Base-by-base conservation (phyloP, 176 grass and related monocot species). In the Coix lacrymajobi region DNA sequence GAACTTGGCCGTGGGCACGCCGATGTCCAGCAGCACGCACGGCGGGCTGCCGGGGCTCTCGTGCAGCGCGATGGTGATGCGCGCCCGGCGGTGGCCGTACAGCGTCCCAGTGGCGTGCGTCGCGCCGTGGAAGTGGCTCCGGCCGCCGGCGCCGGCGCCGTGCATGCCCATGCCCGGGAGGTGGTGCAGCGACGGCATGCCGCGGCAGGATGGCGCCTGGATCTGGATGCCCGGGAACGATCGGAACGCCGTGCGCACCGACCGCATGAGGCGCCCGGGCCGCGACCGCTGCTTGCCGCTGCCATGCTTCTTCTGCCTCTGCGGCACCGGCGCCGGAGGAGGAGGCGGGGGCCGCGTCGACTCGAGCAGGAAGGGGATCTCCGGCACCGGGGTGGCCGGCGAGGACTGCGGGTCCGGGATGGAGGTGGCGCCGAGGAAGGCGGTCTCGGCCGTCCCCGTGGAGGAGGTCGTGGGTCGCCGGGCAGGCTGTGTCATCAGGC, bases 41-140 rank as follows among this genome's bases (percentile, higher is more conserved):
- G 95, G 92, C 3, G 81, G 85, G 66, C 66, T 79, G 2, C 76
- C 90, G 2, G 92, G 96, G 44, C 82, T 80, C 57, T 93, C 96
- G 73, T 95, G 90, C 78, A 98, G 85, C 72, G 86, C 89, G 66
- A 95, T 19, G 49, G 92, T 94, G 81, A 98, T 92, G 78, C 87
- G 90, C 30, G 88, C 82, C 24, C 85, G 56, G 22, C 88, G 88
- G 67, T 89, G 75, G 33, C 95, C 92, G 83, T 94, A 98, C 6
- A 98, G 79, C 48, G 92, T 98, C 56, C 95, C 95, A 38, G 92
- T 94, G 15, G 89, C 86, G 77, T 83, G 84, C 8, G 72, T 84
- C 24, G 91, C 57, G 67, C 92, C 89, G 68, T 89, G 88, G 89
- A 94, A 83, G 79, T 88, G 88, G 82, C 36, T 81, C 43, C 72